Conservation (phyloP, 225 moss, liverwort and hornwort species). For the Ulota crispa region DNA sequence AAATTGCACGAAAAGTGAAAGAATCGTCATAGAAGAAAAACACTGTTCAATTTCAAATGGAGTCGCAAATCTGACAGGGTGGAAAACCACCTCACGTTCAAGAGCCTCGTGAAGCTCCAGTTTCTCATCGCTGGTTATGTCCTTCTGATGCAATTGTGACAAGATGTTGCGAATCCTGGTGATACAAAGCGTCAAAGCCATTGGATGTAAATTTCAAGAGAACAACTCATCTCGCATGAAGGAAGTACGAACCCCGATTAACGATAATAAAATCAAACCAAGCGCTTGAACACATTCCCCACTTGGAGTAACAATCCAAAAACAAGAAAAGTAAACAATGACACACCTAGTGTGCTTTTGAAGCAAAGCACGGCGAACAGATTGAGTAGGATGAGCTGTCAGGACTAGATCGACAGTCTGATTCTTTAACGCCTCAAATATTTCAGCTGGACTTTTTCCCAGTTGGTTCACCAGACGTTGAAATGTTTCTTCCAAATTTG, state of each 20-base stretch:
- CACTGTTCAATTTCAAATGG: not conserved
- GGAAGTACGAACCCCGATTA: not conserved
- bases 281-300: not conserved
- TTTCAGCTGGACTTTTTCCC: conserved; percentile 53
- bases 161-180: conserved; percentile 55
- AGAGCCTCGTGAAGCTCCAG: conserved; percentile 67
- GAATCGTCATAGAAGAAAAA: not conserved
- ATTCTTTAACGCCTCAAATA: conserved; percentile 55
- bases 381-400: conserved; percentile 66
- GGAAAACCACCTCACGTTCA: conserved; percentile 54
- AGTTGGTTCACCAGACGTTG: conserved; percentile 49
- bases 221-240: not conserved
- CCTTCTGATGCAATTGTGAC: conserved; percentile 47
- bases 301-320: not conserved
- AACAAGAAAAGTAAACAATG: not conserved
- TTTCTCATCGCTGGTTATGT: conserved; percentile 45
- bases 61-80: not conserved
- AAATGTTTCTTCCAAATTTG: conserved; percentile 61
- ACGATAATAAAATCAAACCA: not conserved
- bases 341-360: conserved; percentile 59
- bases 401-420: conserved; percentile 62
- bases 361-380: conserved; percentile 63
- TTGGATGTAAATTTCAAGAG: not conserved
- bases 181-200: conserved; percentile 18
- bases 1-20: not conserved